phyloP scores from a whole-genome alignment of 345 rosid species.

The Salix purpurea region DNA sequence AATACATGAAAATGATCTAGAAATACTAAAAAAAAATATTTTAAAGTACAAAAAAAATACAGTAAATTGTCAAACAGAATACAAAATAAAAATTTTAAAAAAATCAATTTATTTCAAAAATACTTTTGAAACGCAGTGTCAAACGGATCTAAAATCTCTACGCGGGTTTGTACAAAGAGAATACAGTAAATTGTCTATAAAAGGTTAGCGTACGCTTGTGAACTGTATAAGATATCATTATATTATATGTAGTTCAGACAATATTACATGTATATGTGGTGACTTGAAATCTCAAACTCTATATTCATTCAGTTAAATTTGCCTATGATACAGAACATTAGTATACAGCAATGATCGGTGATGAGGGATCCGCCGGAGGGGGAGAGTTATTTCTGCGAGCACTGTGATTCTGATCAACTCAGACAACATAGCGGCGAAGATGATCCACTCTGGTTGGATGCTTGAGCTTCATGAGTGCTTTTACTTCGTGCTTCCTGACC shows the following conservation, averaged over 20 bases:
- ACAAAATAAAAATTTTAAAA: no score
- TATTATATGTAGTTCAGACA: background rate
- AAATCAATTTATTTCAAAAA: no score
- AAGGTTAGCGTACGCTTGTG: background rate
- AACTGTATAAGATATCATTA: background rate
- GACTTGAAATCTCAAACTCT: slow-evolving; percentile 2
- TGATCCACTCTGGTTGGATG: slow-evolving; percentile 86
- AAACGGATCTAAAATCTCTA: no score
- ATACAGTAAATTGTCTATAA: background rate
- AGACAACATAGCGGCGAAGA: slow-evolving; percentile 64
- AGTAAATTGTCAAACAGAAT: no score
- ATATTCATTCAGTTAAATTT: slow-evolving; percentile 18
- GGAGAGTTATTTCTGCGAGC: slow-evolving; percentile 4
- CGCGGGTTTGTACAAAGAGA: background rate
- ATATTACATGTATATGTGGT: slow-evolving; percentile 5
- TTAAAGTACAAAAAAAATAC: no score
- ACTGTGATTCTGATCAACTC: slow-evolving; percentile 20
- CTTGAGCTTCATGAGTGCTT: slow-evolving; percentile 96
- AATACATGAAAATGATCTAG: no score
- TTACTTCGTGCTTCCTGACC: slow-evolving; percentile 94
- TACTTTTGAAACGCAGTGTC: rapidly evolving
- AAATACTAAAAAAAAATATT: no score
- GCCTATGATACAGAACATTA: slow-evolving; percentile 24
- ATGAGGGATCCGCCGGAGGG: background rate
- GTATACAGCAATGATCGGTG: slow-evolving; percentile 2